Evolutionary conservation across 2,329 filamentous ascomycete genomes (phyloP).

Genomic region (Macrophomina pseudophaseolina): DNA sequence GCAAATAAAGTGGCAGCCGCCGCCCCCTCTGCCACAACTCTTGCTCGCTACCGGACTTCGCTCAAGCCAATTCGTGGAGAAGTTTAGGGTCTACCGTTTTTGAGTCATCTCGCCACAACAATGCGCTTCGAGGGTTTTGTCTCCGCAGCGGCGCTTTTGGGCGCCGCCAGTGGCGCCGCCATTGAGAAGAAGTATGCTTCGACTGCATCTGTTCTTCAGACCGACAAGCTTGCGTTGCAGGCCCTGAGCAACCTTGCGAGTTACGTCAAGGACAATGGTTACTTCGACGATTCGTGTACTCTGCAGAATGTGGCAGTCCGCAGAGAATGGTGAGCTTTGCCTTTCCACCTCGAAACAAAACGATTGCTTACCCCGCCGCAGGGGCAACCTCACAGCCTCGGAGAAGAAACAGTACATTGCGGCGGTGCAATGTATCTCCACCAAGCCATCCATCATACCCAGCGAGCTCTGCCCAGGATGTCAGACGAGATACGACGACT

Average conservation of each 20-base stretch:
- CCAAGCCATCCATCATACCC: conserved; percentile 38
- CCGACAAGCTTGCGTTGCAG: conserved; percentile 42
- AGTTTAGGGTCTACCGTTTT: background rate
- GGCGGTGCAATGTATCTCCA: conserved; percentile 43
- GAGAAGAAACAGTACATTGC: conserved; percentile 43
- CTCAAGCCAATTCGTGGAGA: background rate
- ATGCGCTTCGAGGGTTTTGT: conserved; percentile 4
- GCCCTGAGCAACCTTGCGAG: conserved; percentile 42
- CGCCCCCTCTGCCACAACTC: conserved; percentile 5
- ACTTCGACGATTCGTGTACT: conserved; percentile 39
- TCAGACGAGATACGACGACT: conserved; percentile 43
- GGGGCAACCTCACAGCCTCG: conserved; percentile 33
- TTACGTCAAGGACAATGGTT: conserved; percentile 35
- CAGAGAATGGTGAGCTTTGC: conserved; percentile 49
- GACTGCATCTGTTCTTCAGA: conserved; percentile 27
- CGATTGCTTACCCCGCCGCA: conserved; percentile 27
- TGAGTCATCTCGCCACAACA: background rate
- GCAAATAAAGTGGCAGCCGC: conserved; percentile 14
- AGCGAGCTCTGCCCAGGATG: conserved; percentile 37
- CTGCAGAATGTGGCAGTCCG: conserved; percentile 47
- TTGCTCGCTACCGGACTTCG: background rate
- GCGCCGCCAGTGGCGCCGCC: conserved; percentile 10
- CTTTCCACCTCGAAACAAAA: background rate
- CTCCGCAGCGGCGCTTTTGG: conserved; percentile 6
- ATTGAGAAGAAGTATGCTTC: conserved; percentile 5